Evolutionary conservation across 2,329 filamentous ascomycete species (phyloP).

Genomic region (Pestalotiopsis fici): DNA sequence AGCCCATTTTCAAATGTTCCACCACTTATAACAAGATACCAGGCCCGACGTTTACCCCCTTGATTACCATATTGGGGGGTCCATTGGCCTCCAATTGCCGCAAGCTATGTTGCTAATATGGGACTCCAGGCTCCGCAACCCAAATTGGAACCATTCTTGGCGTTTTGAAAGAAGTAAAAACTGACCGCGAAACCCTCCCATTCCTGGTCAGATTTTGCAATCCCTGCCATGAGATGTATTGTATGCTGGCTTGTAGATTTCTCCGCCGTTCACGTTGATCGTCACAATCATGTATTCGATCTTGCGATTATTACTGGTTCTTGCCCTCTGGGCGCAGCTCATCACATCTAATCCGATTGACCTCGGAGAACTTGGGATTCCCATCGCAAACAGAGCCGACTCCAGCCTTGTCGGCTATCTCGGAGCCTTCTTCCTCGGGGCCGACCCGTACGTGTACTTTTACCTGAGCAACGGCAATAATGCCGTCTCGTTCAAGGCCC

Average conservation of each 20-base stretch:
- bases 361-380: background rate
- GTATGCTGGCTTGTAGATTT: background rate
- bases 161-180: background rate
- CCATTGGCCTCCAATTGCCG: background rate
- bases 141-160: background rate
- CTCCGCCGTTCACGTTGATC: background rate
- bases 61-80: background rate
- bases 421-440: constrained; percentile 55
- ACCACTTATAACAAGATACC: background rate
- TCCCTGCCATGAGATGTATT: background rate
- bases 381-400: constrained; percentile 28
- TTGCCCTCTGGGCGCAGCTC: background rate
- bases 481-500: constrained; percentile 44
- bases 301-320: background rate
- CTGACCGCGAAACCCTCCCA: background rate
- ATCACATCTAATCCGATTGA: background rate
- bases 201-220: background rate
- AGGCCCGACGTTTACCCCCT: background rate
- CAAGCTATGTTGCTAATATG: background rate
- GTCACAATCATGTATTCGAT: background rate
- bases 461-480: constrained; percentile 56
- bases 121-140: background rate
- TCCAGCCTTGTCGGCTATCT: constrained; percentile 50
- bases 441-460: constrained; percentile 54
- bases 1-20: background rate